Evolutionary conservation across 148 eudicot species (phyloP).

Genomic region (Heliosperma pusillum): DNA sequence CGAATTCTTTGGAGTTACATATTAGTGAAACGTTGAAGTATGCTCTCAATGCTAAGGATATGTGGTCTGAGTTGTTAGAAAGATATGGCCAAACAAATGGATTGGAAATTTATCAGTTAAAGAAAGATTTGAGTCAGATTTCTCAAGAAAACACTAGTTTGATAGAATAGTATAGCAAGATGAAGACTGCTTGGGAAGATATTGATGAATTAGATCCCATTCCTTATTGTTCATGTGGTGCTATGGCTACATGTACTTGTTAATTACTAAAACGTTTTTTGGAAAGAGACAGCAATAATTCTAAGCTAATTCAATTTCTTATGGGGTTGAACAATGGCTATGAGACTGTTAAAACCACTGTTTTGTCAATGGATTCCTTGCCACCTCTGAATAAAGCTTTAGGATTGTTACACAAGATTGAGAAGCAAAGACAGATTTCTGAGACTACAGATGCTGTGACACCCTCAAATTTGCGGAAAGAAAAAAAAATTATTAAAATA

Average conservation of each 20-base stretch:
- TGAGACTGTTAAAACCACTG: background rate
- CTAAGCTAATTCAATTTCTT: background rate
- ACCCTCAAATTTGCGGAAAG: no score
- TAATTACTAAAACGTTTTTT: background rate
- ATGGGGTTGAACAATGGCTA: background rate
- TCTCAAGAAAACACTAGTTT: background rate
- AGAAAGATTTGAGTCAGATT: background rate
- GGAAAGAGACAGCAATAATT: background rate
- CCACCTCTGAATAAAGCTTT: background rate
- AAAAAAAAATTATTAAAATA: no score
- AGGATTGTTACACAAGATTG: background rate
- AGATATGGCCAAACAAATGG: constrained; percentile 7
- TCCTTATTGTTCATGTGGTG: constrained; percentile 14
- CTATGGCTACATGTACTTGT: background rate
- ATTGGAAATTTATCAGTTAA: background rate
- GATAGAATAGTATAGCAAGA: background rate
- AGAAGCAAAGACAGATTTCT: background rate
- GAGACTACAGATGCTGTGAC: no score
- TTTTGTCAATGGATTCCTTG: background rate
- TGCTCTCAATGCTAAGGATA: background rate
- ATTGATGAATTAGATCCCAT: background rate
- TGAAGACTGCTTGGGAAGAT: background rate
- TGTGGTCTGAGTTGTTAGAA: constrained; percentile 3
- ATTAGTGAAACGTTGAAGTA: no score
- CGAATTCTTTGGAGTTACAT: background rate